Conservation (phyloP, 1,284 basidiomycete genomes). For the Ustilago lituana region DNA sequence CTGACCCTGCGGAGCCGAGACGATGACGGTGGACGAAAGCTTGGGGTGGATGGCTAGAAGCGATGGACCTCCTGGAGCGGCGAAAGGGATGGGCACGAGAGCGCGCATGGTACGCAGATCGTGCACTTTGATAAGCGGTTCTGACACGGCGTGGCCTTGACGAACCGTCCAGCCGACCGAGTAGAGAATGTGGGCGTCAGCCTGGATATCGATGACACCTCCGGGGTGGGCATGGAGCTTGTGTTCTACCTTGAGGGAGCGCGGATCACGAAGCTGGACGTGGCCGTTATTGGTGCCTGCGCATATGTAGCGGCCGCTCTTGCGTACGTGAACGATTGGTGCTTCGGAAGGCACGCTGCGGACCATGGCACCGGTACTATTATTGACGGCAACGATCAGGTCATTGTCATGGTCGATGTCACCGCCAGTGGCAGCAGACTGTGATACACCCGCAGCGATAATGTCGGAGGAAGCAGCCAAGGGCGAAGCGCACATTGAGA, state of each 20-base stretch:
- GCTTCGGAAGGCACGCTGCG: constrained; percentile 59
- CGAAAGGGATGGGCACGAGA: constrained; percentile 83
- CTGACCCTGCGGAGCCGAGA: constrained; percentile 84
- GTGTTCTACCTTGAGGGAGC: constrained; percentile 60
- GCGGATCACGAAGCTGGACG: constrained; percentile 65
- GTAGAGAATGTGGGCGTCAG: constrained; percentile 63
- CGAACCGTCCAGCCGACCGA: constrained; percentile 66
- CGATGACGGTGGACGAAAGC: constrained; percentile 79
- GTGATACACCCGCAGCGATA: constrained; percentile 56
- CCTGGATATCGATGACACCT: constrained; percentile 64
- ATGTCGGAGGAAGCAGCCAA: constrained; percentile 60
- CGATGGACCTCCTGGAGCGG: constrained; percentile 79
- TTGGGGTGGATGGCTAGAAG: constrained; percentile 86
- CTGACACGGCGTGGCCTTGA: constrained; percentile 85
- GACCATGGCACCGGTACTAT: constrained; percentile 55
- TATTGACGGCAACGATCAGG: constrained; percentile 57
- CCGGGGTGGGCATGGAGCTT: constrained; percentile 65
- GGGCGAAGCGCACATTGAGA: constrained; percentile 62
- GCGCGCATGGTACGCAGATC: constrained; percentile 85
- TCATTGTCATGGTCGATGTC: constrained; percentile 50
- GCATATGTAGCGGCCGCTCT: constrained; percentile 54
- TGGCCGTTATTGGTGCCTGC: constrained; percentile 58
- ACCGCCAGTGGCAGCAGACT: constrained; percentile 37
- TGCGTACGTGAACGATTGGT: constrained; percentile 56
- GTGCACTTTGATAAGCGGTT: constrained; percentile 91